Base-by-base conservation (phyloP, 1,284 basidiomycete species). In the Microbotryum scabiosae region DNA sequence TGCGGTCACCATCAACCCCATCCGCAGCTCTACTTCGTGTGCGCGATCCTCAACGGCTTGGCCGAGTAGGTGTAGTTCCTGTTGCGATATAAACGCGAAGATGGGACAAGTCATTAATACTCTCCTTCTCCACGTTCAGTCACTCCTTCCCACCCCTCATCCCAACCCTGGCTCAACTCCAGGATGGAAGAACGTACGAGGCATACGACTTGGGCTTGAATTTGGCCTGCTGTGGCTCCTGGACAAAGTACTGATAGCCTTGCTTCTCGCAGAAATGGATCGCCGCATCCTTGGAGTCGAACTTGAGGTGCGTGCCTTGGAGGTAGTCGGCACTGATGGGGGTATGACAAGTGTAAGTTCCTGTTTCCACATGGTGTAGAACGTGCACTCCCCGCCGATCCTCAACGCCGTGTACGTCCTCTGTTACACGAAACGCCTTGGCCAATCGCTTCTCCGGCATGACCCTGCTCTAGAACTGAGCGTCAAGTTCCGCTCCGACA, bases 261-360 rank as follows among this genome's bases (percentile, higher is more conserved):
- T 92, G 89, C 78, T 90, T 90, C 79, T 90, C 88, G 46, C 88
- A 87, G 71, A 98, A 98, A 73, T 90, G 87, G 64, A 96, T 81
- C 26, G 96, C 94, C 72, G 92, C 91, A 74, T 93, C 90, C 77
- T 88, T 90, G 56, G 84, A 85, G 69, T 82, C 82, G 83, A 98
- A 98, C 49, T 85, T 83, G 72, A 97, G 71, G 20, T 86, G 84
- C 3, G 89, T 89, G 32, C 88, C 92, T 76, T 98, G 94, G 85
- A 97, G 88, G 78, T 97, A 97, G 77, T 98, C 94, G 63, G 90
- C 94, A 59, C 90, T 92, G 70, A 51, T 51, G 5, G 50, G 61
- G 57, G 41, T 6, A n/a, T 7, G 1, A 41, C 20, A 30, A 46
- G 25, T 9, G 30, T 30, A 4, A 32, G 36, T 43, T 23, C 14